phyloP scores from a whole-genome alignment of 1,284 basidiomycete species.

The Testicularia cyperi region DNA sequence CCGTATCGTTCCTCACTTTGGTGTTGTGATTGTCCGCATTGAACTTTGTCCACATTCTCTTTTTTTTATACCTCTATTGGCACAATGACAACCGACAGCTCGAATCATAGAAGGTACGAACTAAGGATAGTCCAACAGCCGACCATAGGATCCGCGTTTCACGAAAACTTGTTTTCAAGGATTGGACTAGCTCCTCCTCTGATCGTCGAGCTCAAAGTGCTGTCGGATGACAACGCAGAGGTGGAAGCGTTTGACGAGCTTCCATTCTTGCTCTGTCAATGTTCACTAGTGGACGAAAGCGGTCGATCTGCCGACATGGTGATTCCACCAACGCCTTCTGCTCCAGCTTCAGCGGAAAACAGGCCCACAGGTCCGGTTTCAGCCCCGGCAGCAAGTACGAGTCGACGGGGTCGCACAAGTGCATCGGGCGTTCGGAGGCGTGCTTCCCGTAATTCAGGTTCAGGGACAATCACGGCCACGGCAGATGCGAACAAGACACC shows the following conservation, averaged over 20 bases:
- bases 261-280: constrained; percentile 43
- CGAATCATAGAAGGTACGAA: constrained; percentile 12
- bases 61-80: too few species aligned
- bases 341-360: background rate
- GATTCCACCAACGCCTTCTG: background rate
- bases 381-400: too few species aligned
- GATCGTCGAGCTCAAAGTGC: constrained; percentile 31
- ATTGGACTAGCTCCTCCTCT: constrained; percentile 43
- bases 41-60: too few species aligned
- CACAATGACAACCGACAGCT: too few species aligned
- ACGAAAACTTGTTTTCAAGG: constrained; percentile 34
- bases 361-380: too few species aligned
- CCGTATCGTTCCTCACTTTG: too few species aligned
- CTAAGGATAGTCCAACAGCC: constrained; percentile 37
- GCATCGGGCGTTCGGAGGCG: too few species aligned
- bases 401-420: too few species aligned
- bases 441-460: too few species aligned
- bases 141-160: constrained; percentile 38
- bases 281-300: constrained; percentile 26
- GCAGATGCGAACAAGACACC: too few species aligned
- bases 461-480: too few species aligned
- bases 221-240: constrained; percentile 11
- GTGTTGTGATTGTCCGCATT: too few species aligned
- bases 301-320: constrained; percentile 29
- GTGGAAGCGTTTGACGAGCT: constrained; percentile 18